Base-by-base conservation (phyloP, 495 filamentous ascomycete species). In the Penicillium arizonense region DNA sequence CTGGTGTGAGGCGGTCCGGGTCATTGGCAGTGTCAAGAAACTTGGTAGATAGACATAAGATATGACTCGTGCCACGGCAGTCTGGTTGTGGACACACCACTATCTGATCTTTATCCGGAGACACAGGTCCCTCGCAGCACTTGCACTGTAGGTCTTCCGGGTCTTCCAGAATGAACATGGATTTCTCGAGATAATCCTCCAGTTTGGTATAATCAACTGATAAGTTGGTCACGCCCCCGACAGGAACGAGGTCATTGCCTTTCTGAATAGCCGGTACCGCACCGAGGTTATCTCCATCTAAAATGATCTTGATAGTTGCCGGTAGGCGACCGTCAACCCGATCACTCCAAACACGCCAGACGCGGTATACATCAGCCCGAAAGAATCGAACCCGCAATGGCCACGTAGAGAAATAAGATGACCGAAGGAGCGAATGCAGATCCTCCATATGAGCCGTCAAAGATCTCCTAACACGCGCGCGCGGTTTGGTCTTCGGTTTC, bases 321-420 rank as follows among this genome's bases (percentile, higher is more conserved):
- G 82, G 73, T 14, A 89, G 52, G 33, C 65, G 58, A 20, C 75
- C 73, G 40, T 70, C 62, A 7, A 72, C 75, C 13, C 76, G 74
- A 3, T 78, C 67, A 50, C 75, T 80, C 77, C 82, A 86, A 34
- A 67, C 69, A 34, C 78, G 63, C 94, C 94, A 98, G 0, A 75
- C 67, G 26, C 71, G 60, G 56, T 86, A 77, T 1, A 87, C 86
- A 50, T 96, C 87, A 1, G 75, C 68, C 8, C 71, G 75, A 59
- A 96, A 96, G 65, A 97, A 96, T 8, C 87, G 83, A 14, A 97
- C 60, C 13, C 80, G 78, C 28, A 98, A 74, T n/a, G 91, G 91
- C 91, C 90, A 95, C 23, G 79, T 71, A 8, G 70, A 64, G 63
- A 98, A 97, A 58, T 86, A 89, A 3, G 80, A 77, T 6, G 89